Conservation (phyloP, 2,329 filamentous ascomycete genomes). For the Diaporthe batatas region DNA sequence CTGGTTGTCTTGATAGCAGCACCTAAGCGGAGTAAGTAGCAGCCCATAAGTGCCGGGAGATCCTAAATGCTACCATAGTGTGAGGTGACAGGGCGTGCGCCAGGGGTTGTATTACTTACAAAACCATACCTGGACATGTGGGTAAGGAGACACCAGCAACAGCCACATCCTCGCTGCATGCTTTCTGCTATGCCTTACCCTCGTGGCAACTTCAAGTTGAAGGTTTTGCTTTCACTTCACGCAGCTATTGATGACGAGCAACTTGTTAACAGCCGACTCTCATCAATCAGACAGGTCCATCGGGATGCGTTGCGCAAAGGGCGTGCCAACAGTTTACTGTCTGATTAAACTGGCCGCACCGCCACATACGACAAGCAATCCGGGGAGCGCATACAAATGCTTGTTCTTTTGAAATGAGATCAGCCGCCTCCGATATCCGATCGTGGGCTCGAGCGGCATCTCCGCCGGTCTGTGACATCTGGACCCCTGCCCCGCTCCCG, state of each 20-base stretch:
- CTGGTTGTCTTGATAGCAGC: conserved; percentile 1
- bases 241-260: neutral
- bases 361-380: neutral
- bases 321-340: neutral
- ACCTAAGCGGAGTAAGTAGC: neutral
- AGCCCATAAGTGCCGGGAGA: conserved; percentile 6
- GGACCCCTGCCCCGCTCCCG: neutral
- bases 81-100: conserved; percentile 2
- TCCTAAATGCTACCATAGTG: conserved; percentile 7
- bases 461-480: neutral
- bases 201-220: neutral
- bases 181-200: neutral
- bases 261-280: neutral
- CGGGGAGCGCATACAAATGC: neutral
- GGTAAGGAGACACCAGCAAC: neutral
- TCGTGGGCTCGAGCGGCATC: neutral
- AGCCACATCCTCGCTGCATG: neutral
- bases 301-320: neutral
- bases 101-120: conserved; percentile 1
- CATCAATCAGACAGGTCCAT: neutral
- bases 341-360: neutral
- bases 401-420: neutral
- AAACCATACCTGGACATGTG: conserved; percentile 5
- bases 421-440: neutral
- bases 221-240: neutral